Base-by-base conservation (phyloP, 352 stramenopile species). In the Globisporangium splendens region DNA sequence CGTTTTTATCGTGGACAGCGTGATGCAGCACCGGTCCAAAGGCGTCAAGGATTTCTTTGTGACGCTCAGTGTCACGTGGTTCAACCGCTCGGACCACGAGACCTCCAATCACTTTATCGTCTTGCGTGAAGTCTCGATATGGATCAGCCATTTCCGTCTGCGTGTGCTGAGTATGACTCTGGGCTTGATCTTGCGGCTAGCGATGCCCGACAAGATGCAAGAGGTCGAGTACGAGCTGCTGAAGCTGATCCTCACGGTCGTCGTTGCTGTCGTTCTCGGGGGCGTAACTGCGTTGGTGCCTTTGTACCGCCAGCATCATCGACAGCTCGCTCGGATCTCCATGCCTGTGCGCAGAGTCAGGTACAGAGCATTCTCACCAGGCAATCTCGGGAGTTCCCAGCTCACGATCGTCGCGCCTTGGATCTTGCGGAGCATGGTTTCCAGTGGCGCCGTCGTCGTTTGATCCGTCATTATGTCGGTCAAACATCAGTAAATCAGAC, bases 41-140 rank as follows among this genome's bases (percentile, higher is more conserved):
- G 2, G 44, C n/a, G 28, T 71, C 15, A 56, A 61, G 1, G 66
- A 77, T 8, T 8, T 59, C n/a, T 60, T 77, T 33, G 62, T 77
- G 43, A 63, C 57, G 7, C 39, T 69, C 7, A 69, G 65, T 38
- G 46, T 47, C 0, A 69, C 55, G 15, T 77, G 69, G 66, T 77
- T 74, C 54, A 58, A 66, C 38, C 69, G 69, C 3, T 18, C 74
- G 3, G 69, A 59, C 17, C 70, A 61, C 33, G 69, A 73, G 44
- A 53, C 50, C n/a, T 53, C 60, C 22, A 66, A 72, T 43, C 59
- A 69, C 20, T 56, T 66, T 28, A 17, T 73, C 12, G n/a, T 42
- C 1, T 49, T 70, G 12, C 43, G 60, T 28, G 38, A 68, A 10
- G n/a, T 68, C 15, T 59, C 59, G 42, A 54, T 46, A 14, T 68